A percentile compares a stretch with the other conserved stretches of the same genome.
phyloP scores from a whole-genome alignment of 2,329 filamentous ascomycete species.

The Drechslera avenae region DNA sequence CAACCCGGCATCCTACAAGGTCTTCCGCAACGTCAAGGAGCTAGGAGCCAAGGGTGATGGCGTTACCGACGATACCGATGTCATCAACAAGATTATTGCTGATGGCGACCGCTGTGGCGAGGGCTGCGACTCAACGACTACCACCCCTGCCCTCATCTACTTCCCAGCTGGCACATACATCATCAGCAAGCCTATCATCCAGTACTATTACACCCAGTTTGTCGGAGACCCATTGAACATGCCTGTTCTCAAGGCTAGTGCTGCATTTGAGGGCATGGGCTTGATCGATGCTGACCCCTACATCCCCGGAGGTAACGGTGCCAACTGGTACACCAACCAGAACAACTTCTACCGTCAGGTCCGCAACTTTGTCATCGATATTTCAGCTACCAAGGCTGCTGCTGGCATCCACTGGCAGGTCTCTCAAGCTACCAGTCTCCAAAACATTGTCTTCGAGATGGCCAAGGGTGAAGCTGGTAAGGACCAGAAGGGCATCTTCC shows the following conservation, averaged over 20 bases:
- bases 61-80: constrained; percentile 79
- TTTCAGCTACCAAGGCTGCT: constrained; percentile 46
- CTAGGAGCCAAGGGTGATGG: constrained; percentile 61
- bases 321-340: constrained; percentile 59
- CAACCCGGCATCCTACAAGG: constrained; percentile 63
- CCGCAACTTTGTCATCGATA: constrained; percentile 60
- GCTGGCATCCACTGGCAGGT: constrained; percentile 71
- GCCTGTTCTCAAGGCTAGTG: constrained; percentile 72
- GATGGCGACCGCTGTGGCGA: constrained; percentile 79
- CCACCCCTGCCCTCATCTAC: constrained; percentile 85
- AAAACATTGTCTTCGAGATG: constrained; percentile 67
- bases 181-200: constrained; percentile 77
- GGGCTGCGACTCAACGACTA: constrained; percentile 82
- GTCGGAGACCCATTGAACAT: constrained; percentile 76
- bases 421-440: constrained; percentile 66
- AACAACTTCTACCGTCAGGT: constrained; percentile 63
- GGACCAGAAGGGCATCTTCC: constrained; percentile 64
- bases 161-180: constrained; percentile 88
- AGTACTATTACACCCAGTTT: constrained; percentile 93
- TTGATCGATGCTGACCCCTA: constrained; percentile 91
- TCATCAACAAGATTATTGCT: constrained; percentile 83
- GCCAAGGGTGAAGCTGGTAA: constrained; percentile 50
- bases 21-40: constrained; percentile 58
- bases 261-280: constrained; percentile 77
- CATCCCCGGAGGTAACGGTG: constrained; percentile 61